Conservation (phyloP, 768 basidiomycete genomes). For the Mycena filopes region DNA sequence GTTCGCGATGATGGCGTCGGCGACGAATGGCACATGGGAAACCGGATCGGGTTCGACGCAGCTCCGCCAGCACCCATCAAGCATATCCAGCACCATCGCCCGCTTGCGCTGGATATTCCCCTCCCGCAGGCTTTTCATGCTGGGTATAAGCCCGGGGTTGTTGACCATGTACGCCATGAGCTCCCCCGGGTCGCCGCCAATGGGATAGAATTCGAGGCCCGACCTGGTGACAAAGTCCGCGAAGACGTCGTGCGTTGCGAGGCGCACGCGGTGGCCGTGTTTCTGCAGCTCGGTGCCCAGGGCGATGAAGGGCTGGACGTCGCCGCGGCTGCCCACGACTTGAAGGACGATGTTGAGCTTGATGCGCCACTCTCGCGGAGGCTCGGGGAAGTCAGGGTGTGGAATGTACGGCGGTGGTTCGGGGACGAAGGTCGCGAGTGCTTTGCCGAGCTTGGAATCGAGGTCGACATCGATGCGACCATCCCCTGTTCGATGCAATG, state of each 20-base stretch:
- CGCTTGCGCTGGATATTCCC: slow-evolving; percentile 56
- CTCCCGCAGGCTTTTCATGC: slow-evolving; percentile 49
- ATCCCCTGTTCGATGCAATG: slow-evolving; percentile 3
- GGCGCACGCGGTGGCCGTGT: slow-evolving; percentile 54
- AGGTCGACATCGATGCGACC: slow-evolving; percentile 28
- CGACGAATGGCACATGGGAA: slow-evolving; percentile 49
- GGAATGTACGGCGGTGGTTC: slow-evolving; percentile 13
- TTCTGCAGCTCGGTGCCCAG: slow-evolving; percentile 48
- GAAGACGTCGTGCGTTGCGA: slow-evolving; percentile 58
- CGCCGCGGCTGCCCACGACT: slow-evolving; percentile 43
- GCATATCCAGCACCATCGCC: slow-evolving; percentile 53
- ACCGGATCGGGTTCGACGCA: slow-evolving; percentile 46
- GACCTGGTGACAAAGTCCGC: slow-evolving; percentile 48
- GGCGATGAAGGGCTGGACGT: slow-evolving; percentile 60
- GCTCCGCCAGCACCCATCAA: slow-evolving; percentile 55
- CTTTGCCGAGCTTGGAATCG: slow-evolving; percentile 22
- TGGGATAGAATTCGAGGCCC: slow-evolving; percentile 54
- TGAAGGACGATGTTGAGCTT: slow-evolving; percentile 34
- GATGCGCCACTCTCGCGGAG: slow-evolving; percentile 23
- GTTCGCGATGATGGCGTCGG: slow-evolving; percentile 60
- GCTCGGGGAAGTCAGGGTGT: not conserved
- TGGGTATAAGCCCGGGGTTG: slow-evolving; percentile 59
- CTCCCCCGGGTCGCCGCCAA: slow-evolving; percentile 57
- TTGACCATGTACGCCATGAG: slow-evolving; percentile 62
- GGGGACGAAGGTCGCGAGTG: slow-evolving; percentile 22